Percentiles rank a stretch among this genome's conserved stretches.
Conservation (phyloP, 1,139 yeast genomes). For the Hansenula anomala region DNA sequence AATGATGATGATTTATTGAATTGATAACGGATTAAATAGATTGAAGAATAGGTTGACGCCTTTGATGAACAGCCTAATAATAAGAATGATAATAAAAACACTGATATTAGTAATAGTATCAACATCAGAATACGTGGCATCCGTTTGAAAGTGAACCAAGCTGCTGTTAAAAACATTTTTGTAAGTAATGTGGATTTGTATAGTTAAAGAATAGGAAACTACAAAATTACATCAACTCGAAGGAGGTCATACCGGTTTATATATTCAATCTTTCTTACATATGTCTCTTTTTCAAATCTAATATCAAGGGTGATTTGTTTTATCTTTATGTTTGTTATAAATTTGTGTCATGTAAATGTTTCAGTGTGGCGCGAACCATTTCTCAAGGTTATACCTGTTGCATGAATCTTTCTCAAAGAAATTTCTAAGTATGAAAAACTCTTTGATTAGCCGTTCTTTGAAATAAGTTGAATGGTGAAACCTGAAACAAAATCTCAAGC, state of each 20-base stretch:
- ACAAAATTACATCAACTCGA: neutral
- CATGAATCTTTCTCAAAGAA: too few species aligned
- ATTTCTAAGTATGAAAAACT: too few species aligned
- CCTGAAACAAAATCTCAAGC: too few species aligned
- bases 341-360: neutral
- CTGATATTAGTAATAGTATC: constrained; percentile 32
- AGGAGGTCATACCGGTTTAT: too few species aligned
- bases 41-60: constrained; percentile 36
- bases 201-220: too few species aligned
- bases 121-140: constrained; percentile 22
- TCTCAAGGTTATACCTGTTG: neutral
- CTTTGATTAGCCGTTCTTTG: too few species aligned
- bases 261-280: neutral
- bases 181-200: too few species aligned
- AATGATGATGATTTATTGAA: constrained; percentile 41
- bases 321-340: neutral
- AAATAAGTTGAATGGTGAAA: too few species aligned
- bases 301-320: neutral
- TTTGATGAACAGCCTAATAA: constrained; percentile 46
- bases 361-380: neutral
- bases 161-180: constrained; percentile 7
- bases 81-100: constrained; percentile 43
- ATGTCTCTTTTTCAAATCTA: too few species aligned
- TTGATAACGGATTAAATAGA: constrained; percentile 39
- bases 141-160: constrained; percentile 16